Conservation (phyloP, 2,329 filamentous ascomycete species). For the Trichoderma cornu-damae region DNA sequence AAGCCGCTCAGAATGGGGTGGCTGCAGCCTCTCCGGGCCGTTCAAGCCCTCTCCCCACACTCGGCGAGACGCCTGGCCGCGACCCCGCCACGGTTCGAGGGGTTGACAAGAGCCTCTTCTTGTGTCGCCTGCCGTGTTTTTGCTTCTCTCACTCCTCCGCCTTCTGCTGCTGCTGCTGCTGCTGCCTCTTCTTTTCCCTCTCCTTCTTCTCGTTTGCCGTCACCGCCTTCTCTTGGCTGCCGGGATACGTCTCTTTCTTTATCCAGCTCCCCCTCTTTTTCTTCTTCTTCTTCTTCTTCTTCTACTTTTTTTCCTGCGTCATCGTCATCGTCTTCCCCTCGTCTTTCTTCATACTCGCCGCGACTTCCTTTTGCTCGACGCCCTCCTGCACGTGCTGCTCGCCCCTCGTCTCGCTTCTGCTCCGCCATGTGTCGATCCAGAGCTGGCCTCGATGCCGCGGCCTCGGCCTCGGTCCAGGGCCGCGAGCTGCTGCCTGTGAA, state of each 20-base stretch:
- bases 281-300: not conserved
- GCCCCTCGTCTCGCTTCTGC: conserved; percentile 8
- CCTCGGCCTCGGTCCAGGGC: conserved; percentile 24
- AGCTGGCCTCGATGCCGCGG: conserved; percentile 16
- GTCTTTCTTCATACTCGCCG: not conserved
- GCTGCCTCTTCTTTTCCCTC: not conserved
- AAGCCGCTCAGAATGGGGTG: conserved; percentile 6
- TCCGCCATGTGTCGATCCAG: conserved; percentile 19
- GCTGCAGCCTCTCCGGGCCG: conserved; percentile 17
- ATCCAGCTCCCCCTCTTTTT: not conserved
- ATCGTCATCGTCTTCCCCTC: not conserved
- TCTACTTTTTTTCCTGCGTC: not conserved
- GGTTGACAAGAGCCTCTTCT: not conserved
- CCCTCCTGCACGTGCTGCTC: conserved; percentile 2
- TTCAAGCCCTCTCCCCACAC: conserved; percentile 6
- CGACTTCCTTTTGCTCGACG: conserved; percentile 6
- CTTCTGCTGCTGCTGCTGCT: too few species aligned
- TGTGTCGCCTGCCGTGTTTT: conserved; percentile 1
- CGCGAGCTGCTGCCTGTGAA: conserved; percentile 88
- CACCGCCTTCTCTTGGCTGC: not conserved
- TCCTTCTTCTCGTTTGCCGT: not conserved
- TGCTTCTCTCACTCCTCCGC: not conserved
- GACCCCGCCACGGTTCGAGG: conserved; percentile 3
- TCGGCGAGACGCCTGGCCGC: not conserved
- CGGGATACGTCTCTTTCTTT: not conserved